These are phyloP conservation scores for Lecanoromycetidae sp. DNA, from an alignment of 2,329 filamentous ascomycete genomes.

Conservation along the genomic window DNA sequence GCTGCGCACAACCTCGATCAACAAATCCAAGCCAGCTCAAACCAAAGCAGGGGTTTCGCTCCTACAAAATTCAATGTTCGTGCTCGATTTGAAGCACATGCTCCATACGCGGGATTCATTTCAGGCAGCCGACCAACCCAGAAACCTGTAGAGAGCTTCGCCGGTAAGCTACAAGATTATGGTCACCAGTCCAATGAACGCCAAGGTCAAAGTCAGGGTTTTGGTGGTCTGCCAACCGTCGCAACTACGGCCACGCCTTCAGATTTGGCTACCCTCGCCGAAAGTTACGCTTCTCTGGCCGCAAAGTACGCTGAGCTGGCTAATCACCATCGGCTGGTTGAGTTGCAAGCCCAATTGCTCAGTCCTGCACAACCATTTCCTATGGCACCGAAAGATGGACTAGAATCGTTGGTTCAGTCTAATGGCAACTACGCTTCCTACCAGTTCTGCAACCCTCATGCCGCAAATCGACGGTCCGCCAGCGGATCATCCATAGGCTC, in stretches of 20 bases:
- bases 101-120: too few species aligned
- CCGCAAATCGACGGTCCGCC: not conserved
- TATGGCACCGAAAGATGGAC: not conserved
- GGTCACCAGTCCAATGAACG: too few species aligned
- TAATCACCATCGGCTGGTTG: not conserved
- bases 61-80: too few species aligned
- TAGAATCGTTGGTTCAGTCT: not conserved
- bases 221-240: too few species aligned
- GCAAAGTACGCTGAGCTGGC: not conserved
- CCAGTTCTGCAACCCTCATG: not conserved
- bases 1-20: not conserved
- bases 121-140: too few species aligned
- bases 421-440: not conserved
- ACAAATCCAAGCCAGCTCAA: not conserved
- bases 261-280: not conserved
- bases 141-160: too few species aligned
- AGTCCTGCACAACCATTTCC: too few species aligned
- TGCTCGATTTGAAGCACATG: too few species aligned
- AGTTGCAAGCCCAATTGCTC: not conserved
- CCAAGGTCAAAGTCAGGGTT: too few species aligned
- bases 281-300: not conserved
- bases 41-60: too few species aligned
- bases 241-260: not conserved
- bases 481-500: not conserved
- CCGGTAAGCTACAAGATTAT: too few species aligned